Evolutionary conservation across 2,329 filamentous ascomycete species (phyloP), one percentile per base, ranked within the genome.

Genomic region (Penicillium sp.): DNA sequence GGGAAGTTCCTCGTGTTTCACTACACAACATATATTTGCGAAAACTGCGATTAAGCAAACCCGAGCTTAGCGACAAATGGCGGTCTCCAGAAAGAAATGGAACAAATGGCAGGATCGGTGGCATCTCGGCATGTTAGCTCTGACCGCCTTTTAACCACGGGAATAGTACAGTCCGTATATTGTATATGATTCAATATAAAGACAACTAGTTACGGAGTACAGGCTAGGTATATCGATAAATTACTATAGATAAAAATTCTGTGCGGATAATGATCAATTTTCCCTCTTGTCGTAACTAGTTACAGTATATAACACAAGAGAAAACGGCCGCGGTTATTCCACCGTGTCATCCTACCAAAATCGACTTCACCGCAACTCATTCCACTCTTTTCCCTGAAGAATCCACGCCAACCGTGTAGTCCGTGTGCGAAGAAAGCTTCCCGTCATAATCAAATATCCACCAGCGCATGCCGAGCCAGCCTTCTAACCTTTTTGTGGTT

Each of bases 401-500:
- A 23, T 39, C 37, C 50, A 44, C 39, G 52, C 25, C 31, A 60
- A 50, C 56, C 55, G 46, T 50, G 51, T 52, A 55, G 59, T 60
- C 53, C 58, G 31, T 49, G 59, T 59, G 60, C 54, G 54, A 59
- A 35, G 53, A 59, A 35, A 52, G 37, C 48, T 46, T 53, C 50
- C 53, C 54, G 46, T 45, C 39, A 52, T 48, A 55, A 55, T 54
- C 27, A 46, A 45, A 48, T 21, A 56, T 52, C 42, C 54, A 48
- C 44, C 54, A 56, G 27, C 44, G 50, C 50, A 45, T 47, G 48
- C 50, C 45, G 52, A 54, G 35, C 50, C 61, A 62, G 54, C 60
- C 57, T 59, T 65, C 63, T 65, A 65, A 60, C 61, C 57, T 61
- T 65, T 60, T 64, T 60, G 61, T 55, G 60, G 60, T 56, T 61